Base-by-base conservation (phyloP, 345 rosid species). In the Hibiscus tridactylites region DNA sequence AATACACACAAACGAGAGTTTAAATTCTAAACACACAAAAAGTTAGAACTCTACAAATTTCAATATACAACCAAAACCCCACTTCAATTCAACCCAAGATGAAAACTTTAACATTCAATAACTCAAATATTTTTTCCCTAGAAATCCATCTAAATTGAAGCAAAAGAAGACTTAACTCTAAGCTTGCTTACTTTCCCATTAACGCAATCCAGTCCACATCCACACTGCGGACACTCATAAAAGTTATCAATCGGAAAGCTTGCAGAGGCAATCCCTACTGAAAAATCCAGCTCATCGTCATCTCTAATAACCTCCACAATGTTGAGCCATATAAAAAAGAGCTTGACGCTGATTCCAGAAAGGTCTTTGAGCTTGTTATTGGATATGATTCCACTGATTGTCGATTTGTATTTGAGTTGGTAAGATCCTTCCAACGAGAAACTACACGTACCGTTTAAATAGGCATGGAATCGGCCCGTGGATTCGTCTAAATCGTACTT, bases 181-280 rank as follows among this genome's bases (percentile, higher is more conserved):
- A 72, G 82, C 78, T 78, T 79, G 65, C 78, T 73, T 66, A 54
- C 76, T 57, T 75, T 78, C 29, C 64, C 82, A 8, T 76, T 73
- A 47, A 63, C 77, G 80, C 98, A 96, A 69, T 86, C 81, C 56
- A 96, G 86, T 19, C 99, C 98, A 76, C 96, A 96, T 0, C 97
- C 97, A 75, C 98, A 96, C 88, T 85, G 91, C 11, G 98, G 98
- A 29, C 86, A 87, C 80, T 77, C 97, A 61, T 68, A 87, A 77
- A 96, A 96, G 77, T 90, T 94, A 28, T 89, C 87, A 61, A 96
- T 83, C 13, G 76, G 54, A 60, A 96, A 96, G 54, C 73, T 73
- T 1, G 99, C 97, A 21, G 99, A 96, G 1, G 97, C 90, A 29
- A 96, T 83, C 74, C 99, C 98, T 9, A 96, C 97, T 4, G 98